Evolutionary conservation across 306 rosid genomes (phyloP).

Genomic region (Spatholobus suberectus): DNA sequence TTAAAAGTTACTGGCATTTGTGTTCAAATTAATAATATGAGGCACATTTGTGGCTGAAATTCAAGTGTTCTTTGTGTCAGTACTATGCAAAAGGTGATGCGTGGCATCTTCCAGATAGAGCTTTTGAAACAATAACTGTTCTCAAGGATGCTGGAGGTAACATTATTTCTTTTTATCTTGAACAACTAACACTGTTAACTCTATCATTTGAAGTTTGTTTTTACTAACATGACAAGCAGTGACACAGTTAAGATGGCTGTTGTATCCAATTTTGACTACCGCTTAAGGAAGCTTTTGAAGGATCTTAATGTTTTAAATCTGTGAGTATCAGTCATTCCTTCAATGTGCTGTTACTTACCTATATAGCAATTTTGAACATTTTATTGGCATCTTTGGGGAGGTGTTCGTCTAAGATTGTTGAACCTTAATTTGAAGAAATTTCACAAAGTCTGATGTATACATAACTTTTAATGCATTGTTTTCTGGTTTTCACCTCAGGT

Average conservation of each 20-base stretch:
- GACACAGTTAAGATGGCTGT: constrained; percentile 91
- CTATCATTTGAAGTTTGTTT: constrained; percentile 13
- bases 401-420: not conserved
- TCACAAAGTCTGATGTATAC: constrained; percentile 7
- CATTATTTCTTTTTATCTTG: constrained; percentile 21
- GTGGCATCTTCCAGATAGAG: constrained; percentile 84
- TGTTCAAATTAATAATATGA: constrained; percentile 2
- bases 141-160: constrained; percentile 96
- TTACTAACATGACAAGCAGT: constrained; percentile 49
- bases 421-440: constrained; percentile 8
- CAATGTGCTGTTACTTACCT: not conserved
- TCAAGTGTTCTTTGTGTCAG: constrained; percentile 53
- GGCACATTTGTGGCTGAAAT: constrained; percentile 33
- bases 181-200: constrained; percentile 20
- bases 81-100: constrained; percentile 87
- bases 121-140: constrained; percentile 73
- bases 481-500: constrained; percentile 54
- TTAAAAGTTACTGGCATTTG: constrained; percentile 1
- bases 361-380: not conserved
- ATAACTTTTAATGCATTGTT: constrained; percentile 1
- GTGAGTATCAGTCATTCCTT: constrained; percentile 57
- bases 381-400: not conserved
- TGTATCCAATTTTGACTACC: constrained; percentile 91
- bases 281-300: constrained; percentile 89
- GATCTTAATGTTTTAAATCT: constrained; percentile 82